Evolutionary conservation across 345 rosid genomes (phyloP).

Genomic region (Aquilaria yunnanensis): DNA sequence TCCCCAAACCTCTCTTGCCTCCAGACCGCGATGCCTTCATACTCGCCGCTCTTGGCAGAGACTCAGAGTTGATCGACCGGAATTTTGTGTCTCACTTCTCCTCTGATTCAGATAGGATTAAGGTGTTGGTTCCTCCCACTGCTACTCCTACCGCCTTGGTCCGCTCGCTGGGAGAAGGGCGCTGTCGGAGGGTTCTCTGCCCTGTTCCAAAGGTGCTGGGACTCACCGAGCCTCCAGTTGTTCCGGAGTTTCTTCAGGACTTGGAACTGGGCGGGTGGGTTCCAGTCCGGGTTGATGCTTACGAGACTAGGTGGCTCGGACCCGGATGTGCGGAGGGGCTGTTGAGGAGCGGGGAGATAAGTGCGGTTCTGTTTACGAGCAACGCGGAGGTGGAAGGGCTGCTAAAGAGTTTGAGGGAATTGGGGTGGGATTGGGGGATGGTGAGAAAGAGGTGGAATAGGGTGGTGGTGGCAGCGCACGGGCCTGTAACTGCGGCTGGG

Average conservation of each 20-base stretch:
- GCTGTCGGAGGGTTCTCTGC: slow-evolving; percentile 35
- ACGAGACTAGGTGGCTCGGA: slow-evolving; percentile 59
- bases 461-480: slow-evolving; percentile 46
- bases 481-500: slow-evolving; percentile 54
- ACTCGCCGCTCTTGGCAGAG: slow-evolving; percentile 45
- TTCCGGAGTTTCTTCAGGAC: slow-evolving; percentile 36
- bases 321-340: slow-evolving; percentile 31
- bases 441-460: slow-evolving; percentile 39
- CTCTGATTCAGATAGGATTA: slow-evolving; percentile 10
- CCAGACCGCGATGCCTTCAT: slow-evolving; percentile 16
- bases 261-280: slow-evolving; percentile 37
- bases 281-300: slow-evolving; percentile 41
- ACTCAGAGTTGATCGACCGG: slow-evolving; percentile 34
- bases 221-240: slow-evolving; percentile 51
- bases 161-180: slow-evolving; percentile 33
- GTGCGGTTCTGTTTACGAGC: slow-evolving; percentile 45
- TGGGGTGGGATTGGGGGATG: slow-evolving; percentile 47
- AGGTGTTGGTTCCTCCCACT: slow-evolving; percentile 27
- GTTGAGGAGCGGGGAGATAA: slow-evolving; percentile 20
- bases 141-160: slow-evolving; percentile 41
- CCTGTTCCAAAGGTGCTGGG: slow-evolving; percentile 48
- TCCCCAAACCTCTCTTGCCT: slow-evolving; percentile 28
- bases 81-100: slow-evolving; percentile 28
- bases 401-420: slow-evolving; percentile 36
- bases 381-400: slow-evolving; percentile 54